These are phyloP conservation scores for Volvox carteri DNA, from an alignment of 163 green algal species.

Conservation along the genomic window DNA sequence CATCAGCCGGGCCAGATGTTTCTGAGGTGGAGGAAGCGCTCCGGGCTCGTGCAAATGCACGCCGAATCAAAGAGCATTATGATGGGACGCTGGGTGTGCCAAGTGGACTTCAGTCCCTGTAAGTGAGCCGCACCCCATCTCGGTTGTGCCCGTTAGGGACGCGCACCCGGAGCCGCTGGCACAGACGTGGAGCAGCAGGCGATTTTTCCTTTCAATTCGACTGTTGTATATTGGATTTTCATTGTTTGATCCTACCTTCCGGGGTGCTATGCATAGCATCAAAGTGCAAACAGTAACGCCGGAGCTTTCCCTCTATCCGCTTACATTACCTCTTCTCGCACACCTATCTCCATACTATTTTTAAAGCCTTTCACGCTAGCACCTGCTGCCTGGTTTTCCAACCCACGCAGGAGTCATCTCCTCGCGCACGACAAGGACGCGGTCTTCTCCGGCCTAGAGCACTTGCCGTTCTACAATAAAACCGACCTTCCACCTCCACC, in stretches of 20 bases:
- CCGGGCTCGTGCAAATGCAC: background rate
- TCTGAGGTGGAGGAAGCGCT: background rate
- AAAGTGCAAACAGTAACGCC: no score
- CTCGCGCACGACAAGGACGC: slow-evolving; percentile 2
- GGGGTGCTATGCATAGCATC: no score
- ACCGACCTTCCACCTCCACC: background rate
- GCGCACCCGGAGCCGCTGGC: background rate
- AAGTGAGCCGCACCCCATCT: slow-evolving; percentile 20
- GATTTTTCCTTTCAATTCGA: no score
- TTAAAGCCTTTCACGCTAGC: no score
- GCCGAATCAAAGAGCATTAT: slow-evolving; percentile 47
- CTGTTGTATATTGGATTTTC: no score
- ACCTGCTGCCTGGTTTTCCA: no score
- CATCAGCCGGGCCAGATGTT: background rate
- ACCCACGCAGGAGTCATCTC: slow-evolving; percentile 2
- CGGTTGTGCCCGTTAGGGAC: background rate
- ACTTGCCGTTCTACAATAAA: slow-evolving; percentile 15
- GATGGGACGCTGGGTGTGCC: slow-evolving; percentile 30
- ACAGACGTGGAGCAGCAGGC: background rate
- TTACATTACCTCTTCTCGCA: no score
- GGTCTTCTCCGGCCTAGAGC: background rate
- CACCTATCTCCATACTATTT: no score
- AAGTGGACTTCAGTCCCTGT: slow-evolving; percentile 5
- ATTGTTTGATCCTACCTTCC: no score
- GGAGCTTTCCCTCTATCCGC: no score